A percentile compares a stretch with the other conserved stretches of the same genome.
These are phyloP conservation scores for Erythrophleum ivorense DNA, from an alignment of 331 rosid species.

Conservation along the genomic window DNA sequence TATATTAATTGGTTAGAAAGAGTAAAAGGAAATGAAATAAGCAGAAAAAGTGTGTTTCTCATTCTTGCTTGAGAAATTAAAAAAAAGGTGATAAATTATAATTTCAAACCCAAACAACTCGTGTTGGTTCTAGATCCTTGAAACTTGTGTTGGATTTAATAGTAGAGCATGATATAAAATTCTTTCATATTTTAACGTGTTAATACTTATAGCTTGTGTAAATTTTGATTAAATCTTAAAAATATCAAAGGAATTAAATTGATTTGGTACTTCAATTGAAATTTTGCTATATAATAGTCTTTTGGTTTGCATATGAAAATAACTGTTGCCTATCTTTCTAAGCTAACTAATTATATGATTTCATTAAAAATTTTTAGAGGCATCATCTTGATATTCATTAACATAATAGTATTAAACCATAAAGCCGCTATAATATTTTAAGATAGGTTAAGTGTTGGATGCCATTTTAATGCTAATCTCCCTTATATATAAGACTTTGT, in stretches of 20 bases:
- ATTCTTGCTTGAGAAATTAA: too few relatives aligned
- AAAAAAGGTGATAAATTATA: background rate
- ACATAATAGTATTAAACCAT: background rate
- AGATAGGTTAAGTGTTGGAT: background rate
- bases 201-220: background rate
- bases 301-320: background rate
- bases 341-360: background rate
- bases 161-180: background rate
- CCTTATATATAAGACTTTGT: background rate
- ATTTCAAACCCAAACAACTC: background rate
- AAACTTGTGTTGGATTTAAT: too few relatives aligned
- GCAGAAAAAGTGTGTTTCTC: too few relatives aligned
- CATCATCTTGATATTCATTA: background rate
- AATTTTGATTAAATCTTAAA: background rate
- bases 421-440: background rate
- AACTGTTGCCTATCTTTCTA: background rate
- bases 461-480: background rate
- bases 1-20: too few relatives aligned
- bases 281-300: background rate
- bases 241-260: background rate
- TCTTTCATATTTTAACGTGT: conserved; percentile 4
- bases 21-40: too few relatives aligned
- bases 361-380: background rate
- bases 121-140: background rate
- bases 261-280: background rate